Conservation (phyloP, 78 protist species). For the Carpediemonas membranifera region DNA sequence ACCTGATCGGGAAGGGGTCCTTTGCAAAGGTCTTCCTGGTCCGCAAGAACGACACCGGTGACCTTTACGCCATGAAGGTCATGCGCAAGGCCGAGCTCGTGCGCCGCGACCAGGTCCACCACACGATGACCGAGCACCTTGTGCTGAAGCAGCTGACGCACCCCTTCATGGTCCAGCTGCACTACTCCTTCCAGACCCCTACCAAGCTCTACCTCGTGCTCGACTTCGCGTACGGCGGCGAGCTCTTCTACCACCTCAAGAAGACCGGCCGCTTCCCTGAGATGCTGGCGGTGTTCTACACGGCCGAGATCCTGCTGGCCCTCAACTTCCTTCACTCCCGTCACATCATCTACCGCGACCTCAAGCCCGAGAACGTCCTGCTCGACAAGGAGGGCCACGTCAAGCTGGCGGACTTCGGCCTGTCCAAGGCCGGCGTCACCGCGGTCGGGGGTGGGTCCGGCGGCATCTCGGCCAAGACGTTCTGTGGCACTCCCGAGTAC, state of each 20-base stretch:
- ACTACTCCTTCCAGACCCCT: conserved; percentile 50
- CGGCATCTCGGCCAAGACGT: conserved; percentile 47
- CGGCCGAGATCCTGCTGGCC: conserved; percentile 30
- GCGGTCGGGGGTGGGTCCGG: conserved; percentile 7
- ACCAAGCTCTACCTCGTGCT: conserved; percentile 53
- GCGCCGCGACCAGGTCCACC: neutral
- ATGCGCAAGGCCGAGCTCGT: neutral
- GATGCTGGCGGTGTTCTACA: too few relatives aligned
- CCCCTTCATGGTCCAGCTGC: neutral
- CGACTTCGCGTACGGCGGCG: conserved; percentile 76
- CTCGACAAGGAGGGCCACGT: conserved; percentile 12
- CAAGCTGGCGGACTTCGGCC: conserved; percentile 27
- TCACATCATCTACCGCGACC: conserved; percentile 24
- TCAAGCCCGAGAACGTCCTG: conserved; percentile 30
- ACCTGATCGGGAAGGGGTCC: conserved; percentile 5
- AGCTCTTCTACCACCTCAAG: conserved; percentile 58
- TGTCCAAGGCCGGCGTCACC: neutral
- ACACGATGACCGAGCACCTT: neutral
- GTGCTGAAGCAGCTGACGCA: neutral
- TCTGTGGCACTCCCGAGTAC: conserved; percentile 98
- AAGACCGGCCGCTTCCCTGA: conserved; percentile 47
- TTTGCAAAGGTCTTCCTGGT: conserved; percentile 17
- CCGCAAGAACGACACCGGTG: conserved; percentile 1
- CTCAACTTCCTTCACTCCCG: conserved; percentile 26
- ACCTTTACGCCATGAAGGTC: conserved; percentile 19